phyloP scores from a whole-genome alignment of 768 basidiomycete genomes.

The Mycena leptocephala region DNA sequence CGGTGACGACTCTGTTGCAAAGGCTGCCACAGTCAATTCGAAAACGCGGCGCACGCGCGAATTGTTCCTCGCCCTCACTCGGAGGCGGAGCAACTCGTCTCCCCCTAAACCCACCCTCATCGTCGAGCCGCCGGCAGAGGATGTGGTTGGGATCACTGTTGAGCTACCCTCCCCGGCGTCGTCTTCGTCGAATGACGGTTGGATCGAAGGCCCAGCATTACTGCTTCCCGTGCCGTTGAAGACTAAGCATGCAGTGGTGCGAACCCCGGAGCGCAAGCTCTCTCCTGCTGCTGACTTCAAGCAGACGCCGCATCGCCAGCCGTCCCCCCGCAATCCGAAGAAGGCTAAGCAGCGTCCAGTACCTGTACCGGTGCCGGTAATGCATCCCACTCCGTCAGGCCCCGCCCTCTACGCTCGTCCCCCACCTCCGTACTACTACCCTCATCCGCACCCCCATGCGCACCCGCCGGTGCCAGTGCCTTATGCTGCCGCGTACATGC shows the following conservation, averaged over 20 bases:
- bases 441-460: slow-evolving; percentile 15
- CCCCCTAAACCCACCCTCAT: slow-evolving; percentile 45
- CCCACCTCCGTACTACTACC: slow-evolving; percentile 31
- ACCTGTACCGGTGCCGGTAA: background rate
- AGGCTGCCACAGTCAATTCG: slow-evolving; percentile 39
- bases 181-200: slow-evolving; percentile 53
- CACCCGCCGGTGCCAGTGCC: slow-evolving; percentile 15
- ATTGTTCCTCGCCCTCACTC: slow-evolving; percentile 58
- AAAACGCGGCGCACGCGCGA: slow-evolving; percentile 61
- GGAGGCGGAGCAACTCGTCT: slow-evolving; percentile 58
- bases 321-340: slow-evolving; percentile 19
- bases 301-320: background rate
- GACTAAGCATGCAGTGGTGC: background rate
- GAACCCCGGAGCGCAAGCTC: background rate
- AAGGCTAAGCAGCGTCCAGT: slow-evolving; percentile 30
- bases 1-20: slow-evolving; percentile 42
- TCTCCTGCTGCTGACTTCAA: background rate
- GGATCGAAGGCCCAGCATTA: slow-evolving; percentile 54
- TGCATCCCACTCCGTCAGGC: background rate
- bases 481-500: slow-evolving; percentile 30
- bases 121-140: slow-evolving; percentile 28
- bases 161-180: slow-evolving; percentile 44
- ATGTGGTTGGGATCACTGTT: slow-evolving; percentile 21
- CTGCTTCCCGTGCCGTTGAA: background rate
- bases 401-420: slow-evolving; percentile 12